A percentile compares a stretch with the other conserved stretches of the same genome.
phyloP scores from a whole-genome alignment of 2,329 filamentous ascomycete species.

The Penicillium sp. region DNA sequence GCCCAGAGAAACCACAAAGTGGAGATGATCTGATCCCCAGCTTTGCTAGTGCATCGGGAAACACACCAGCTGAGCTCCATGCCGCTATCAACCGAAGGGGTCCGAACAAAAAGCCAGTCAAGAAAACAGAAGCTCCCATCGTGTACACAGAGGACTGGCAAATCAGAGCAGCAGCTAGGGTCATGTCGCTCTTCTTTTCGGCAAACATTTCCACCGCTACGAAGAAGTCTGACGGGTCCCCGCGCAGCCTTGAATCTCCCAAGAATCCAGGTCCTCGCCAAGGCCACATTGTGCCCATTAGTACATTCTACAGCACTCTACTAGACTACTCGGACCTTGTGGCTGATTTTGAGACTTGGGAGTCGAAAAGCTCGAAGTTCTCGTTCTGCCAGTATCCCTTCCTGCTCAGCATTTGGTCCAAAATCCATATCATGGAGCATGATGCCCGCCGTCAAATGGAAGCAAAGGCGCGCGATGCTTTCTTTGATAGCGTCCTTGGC shows the following conservation, averaged over 20 bases:
- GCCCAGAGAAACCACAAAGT: constrained; percentile 60
- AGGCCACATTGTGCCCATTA: constrained; percentile 73
- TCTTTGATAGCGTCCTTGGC: constrained; percentile 84
- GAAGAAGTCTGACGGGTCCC: constrained; percentile 39
- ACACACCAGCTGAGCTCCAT: constrained; percentile 69
- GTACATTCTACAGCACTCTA: constrained; percentile 83
- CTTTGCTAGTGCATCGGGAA: constrained; percentile 65
- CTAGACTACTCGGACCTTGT: constrained; percentile 85
- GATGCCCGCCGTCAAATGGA: constrained; percentile 90
- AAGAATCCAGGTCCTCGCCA: constrained; percentile 49
- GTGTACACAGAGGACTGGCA: constrained; percentile 87
- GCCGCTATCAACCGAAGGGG: constrained; percentile 65
- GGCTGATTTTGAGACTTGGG: constrained; percentile 86
- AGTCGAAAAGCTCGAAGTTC: constrained; percentile 71
- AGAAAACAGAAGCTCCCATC: constrained; percentile 53
- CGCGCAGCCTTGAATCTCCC: constrained; percentile 21
- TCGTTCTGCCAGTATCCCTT: constrained; percentile 92
- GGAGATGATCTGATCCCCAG: constrained; percentile 64
- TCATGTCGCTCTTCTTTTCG: constrained; percentile 78
- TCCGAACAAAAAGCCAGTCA: constrained; percentile 56
- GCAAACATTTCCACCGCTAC: constrained; percentile 66
- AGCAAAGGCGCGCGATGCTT: constrained; percentile 81
- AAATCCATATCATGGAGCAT: constrained; percentile 86
- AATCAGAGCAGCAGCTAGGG: constrained; percentile 74
- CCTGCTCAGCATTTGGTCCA: constrained; percentile 86